These are phyloP conservation scores for Ascochyta viciae-villosae DNA, from an alignment of 2,329 filamentous ascomycete species.

Conservation along the genomic window DNA sequence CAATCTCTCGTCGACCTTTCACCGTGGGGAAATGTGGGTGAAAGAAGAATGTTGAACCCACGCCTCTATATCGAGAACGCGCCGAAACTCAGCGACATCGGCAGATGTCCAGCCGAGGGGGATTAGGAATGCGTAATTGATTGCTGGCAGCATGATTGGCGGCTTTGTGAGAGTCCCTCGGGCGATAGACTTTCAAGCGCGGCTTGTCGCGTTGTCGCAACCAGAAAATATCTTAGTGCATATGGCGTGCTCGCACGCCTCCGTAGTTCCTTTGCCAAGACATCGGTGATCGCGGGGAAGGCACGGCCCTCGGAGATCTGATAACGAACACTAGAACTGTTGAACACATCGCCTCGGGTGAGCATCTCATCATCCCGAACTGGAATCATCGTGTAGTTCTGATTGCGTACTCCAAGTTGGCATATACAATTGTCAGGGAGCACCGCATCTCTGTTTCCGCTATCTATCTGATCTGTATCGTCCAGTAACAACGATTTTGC, in stretches of 20 bases:
- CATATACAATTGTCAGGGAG: no score
- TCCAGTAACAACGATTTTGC: no score
- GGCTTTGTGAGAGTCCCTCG: conserved; percentile 21
- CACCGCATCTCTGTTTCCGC: no score
- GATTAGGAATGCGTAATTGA: conserved; percentile 29
- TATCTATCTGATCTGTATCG: no score
- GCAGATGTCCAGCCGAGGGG: conserved; percentile 35
- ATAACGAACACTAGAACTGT: background rate
- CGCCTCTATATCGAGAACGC: conserved; percentile 26
- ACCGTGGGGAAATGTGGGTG: conserved; percentile 25
- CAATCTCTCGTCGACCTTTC: conserved; percentile 22
- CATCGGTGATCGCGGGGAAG: conserved; percentile 22
- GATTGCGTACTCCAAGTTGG: no score
- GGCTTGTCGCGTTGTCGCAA: conserved; percentile 33
- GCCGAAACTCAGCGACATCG: conserved; percentile 37
- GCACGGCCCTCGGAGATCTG: conserved; percentile 34
- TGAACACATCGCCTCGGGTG: no score
- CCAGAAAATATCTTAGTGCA: conserved; percentile 39
- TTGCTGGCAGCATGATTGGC: conserved; percentile 39
- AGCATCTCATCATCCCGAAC: no score
- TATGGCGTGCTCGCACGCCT: conserved; percentile 34
- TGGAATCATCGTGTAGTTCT: no score
- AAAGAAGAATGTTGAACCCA: conserved; percentile 18
- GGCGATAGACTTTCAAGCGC: conserved; percentile 37
- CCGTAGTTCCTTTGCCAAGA: background rate